Conservation (phyloP, 2,329 filamentous ascomycete species). For the Pochonia chlamydosporia region DNA sequence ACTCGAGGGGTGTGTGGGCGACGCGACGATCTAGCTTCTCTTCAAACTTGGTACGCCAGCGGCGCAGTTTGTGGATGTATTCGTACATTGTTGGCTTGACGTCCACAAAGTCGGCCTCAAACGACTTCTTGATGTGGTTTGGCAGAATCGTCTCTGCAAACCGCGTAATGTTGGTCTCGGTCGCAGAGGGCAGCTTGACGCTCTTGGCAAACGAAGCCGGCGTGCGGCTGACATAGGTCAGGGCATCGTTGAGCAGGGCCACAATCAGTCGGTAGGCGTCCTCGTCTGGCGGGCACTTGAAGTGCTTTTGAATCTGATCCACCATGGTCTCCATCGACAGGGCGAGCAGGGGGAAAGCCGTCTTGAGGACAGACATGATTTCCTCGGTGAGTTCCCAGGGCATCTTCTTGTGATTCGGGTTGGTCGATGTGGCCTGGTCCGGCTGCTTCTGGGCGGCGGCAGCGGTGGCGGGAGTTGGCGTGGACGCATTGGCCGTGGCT, state of each 20-base stretch:
- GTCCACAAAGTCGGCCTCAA: slow-evolving; percentile 93
- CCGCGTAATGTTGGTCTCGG: slow-evolving; percentile 91
- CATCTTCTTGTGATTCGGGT: slow-evolving; percentile 57
- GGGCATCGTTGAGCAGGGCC: slow-evolving; percentile 90
- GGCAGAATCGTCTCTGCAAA: slow-evolving; percentile 97
- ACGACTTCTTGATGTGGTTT: slow-evolving; percentile 88
- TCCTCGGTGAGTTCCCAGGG: slow-evolving; percentile 97
- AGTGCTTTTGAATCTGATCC: slow-evolving; percentile 97
- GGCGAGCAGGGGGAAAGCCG: slow-evolving; percentile 89
- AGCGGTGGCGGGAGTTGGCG: slow-evolving; percentile 8
- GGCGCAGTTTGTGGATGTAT: slow-evolving; percentile 94
- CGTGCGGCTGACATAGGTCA: slow-evolving; percentile 86
- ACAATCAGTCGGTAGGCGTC: slow-evolving; percentile 97
- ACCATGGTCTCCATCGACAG: slow-evolving; percentile 99
- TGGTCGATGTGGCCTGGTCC: slow-evolving; percentile 8
- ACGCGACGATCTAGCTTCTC: slow-evolving; percentile 88
- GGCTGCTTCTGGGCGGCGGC: slow-evolving; percentile 17
- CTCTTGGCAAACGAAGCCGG: slow-evolving; percentile 83
- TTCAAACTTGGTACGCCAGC: slow-evolving; percentile 96
- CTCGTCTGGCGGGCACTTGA: slow-evolving; percentile 97
- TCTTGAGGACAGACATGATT: slow-evolving; percentile 92
- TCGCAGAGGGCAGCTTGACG: slow-evolving; percentile 81
- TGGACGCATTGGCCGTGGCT: slow-evolving; percentile 20
- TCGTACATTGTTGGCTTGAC: slow-evolving; percentile 97
- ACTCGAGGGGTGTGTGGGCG: slow-evolving; percentile 69